These are phyloP conservation scores for Breynia disticha DNA, from an alignment of 441 rosid species.

Conservation along the genomic window DNA sequence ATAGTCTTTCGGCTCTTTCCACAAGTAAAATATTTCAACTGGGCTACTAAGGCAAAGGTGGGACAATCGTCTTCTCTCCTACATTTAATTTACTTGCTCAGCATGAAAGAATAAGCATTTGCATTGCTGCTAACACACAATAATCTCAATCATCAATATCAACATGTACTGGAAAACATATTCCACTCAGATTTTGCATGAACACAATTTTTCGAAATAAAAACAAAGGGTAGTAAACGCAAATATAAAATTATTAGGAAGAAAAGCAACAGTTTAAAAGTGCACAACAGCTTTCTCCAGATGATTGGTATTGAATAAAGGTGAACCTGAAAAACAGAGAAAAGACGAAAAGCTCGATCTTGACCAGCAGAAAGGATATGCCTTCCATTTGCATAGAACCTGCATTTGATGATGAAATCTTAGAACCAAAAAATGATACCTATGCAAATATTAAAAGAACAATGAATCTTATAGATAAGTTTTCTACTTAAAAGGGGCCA, in stretches of 20 bases:
- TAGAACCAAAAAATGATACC: neutral
- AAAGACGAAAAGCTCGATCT: slow-evolving; percentile 94
- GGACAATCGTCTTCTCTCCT: too few species aligned
- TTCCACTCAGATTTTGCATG: too few species aligned
- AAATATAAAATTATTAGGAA: too few species aligned
- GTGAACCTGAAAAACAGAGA: slow-evolving; percentile 81
- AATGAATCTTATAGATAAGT: neutral
- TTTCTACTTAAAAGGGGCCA: neutral
- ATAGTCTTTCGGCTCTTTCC: too few species aligned
- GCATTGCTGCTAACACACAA: too few species aligned
- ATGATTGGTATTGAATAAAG: neutral
- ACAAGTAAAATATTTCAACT: too few species aligned
- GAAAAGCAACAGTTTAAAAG: neutral
- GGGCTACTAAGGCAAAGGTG: too few species aligned
- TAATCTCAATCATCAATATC: too few species aligned
- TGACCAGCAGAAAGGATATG: slow-evolving; percentile 97
- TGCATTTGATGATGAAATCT: slow-evolving; percentile 15
- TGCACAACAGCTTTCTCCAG: slow-evolving; percentile 3
- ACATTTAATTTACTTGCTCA: too few species aligned
- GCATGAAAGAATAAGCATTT: too few species aligned
- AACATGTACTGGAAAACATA: too few species aligned
- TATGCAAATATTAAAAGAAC: neutral
- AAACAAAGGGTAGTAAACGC: neutral
- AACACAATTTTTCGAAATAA: too few species aligned
- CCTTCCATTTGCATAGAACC: slow-evolving; percentile 96